A percentile compares a stretch with the other conserved stretches of the same genome.
These are phyloP conservation scores for Psidium guajava DNA, from an alignment of 345 rosid genomes.

Conservation along the genomic window DNA sequence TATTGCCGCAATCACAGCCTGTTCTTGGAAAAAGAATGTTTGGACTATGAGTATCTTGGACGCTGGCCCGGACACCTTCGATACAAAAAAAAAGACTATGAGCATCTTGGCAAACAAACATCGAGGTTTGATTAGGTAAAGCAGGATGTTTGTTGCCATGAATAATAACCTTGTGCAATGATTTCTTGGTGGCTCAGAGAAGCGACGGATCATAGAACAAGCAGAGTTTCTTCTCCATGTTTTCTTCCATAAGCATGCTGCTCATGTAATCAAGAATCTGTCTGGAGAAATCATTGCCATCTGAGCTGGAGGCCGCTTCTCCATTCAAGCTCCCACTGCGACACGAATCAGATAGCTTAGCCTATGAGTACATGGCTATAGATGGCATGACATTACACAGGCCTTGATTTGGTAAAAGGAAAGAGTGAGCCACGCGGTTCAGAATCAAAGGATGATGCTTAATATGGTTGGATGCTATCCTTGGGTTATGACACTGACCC, in stretches of 20 bases:
- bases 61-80: no score
- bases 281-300: constrained; percentile 1
- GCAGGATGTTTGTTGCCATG: constrained; percentile 6
- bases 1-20: not conserved
- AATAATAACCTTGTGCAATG: constrained; percentile 10
- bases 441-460: not conserved
- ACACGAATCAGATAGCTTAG: not conserved
- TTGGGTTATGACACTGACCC: not conserved
- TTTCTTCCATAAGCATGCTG: constrained; percentile 20
- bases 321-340: not conserved
- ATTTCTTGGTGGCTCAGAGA: constrained; percentile 18
- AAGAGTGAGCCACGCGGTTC: not conserved
- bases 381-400: not conserved
- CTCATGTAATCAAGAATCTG: constrained; percentile 16
- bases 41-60: constrained; percentile 4
- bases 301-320: not conserved
- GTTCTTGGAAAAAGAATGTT: not conserved
- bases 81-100: no score
- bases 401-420: not conserved
- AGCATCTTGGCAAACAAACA: not conserved
- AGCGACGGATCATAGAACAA: constrained; percentile 5
- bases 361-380: not conserved
- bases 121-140: not conserved
- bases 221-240: constrained; percentile 6
- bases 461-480: not conserved